phyloP scores from a whole-genome alignment of 225 moss, liverwort and hornwort species.

The Asterella californica region DNA sequence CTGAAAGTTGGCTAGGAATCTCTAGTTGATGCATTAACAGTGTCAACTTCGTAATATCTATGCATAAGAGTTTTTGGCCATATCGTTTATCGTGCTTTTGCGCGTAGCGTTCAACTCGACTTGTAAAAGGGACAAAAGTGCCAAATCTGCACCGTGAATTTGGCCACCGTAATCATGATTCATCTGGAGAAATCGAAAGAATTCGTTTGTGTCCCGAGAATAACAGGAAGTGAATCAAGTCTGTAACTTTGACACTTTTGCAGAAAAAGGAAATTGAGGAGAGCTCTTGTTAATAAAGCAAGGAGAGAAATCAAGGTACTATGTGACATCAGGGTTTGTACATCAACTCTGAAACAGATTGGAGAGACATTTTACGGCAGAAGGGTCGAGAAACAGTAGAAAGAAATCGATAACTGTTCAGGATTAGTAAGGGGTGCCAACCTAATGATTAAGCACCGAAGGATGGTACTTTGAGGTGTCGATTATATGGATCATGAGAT shows the following conservation, averaged over 20 bases:
- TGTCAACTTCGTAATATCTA: not conserved
- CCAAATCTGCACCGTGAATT: not conserved
- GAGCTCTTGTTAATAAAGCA: conserved; percentile 55
- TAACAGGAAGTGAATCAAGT: not conserved
- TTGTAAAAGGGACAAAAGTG: not conserved
- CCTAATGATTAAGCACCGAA: too few species aligned
- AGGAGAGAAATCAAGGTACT: conserved; percentile 69
- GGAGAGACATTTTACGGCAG: not conserved
- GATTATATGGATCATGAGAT: not conserved
- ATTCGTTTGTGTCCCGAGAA: not conserved
- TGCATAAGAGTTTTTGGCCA: not conserved
- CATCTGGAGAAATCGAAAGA: not conserved
- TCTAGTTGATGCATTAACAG: not conserved
- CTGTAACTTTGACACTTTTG: conserved; percentile 7
- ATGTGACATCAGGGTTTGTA: not conserved
- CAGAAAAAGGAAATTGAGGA: conserved; percentile 82
- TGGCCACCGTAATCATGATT: not conserved
- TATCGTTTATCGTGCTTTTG: not conserved
- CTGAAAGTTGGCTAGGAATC: not conserved
- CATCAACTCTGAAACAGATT: not conserved
- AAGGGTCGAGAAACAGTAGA: not conserved
- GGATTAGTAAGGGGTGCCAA: too few species aligned
- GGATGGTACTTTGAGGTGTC: not conserved
- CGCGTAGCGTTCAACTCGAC: too few species aligned
- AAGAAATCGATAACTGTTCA: not conserved